phyloP scores from a whole-genome alignment of 345 rosid genomes.

The Mercurialis annua region DNA sequence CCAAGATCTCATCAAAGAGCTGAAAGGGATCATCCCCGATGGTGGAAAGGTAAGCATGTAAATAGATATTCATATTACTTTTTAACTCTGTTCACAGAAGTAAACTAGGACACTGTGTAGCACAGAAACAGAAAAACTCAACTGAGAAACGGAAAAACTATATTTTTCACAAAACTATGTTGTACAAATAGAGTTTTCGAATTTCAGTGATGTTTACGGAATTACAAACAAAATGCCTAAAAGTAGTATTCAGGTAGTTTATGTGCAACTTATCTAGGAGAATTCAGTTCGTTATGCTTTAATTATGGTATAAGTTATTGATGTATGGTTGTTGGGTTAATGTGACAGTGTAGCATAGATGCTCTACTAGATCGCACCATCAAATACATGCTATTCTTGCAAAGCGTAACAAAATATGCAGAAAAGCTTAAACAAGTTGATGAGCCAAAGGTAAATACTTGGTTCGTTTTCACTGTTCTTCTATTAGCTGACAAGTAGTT shows the following conservation, averaged over 20 bases:
- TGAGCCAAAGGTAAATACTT: constrained; percentile 56
- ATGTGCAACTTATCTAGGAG: too few species aligned
- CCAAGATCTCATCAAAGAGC: constrained; percentile 87
- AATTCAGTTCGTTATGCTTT: too few species aligned
- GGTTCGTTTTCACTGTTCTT: constrained; percentile 5
- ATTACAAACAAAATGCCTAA: too few species aligned
- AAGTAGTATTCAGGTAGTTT: too few species aligned
- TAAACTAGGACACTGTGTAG: too few species aligned
- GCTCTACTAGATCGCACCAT: constrained; percentile 73
- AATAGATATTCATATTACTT: too few species aligned
- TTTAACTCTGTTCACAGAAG: too few species aligned
- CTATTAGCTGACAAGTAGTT: background rate
- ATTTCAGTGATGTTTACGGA: too few species aligned
- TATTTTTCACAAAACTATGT: too few species aligned
- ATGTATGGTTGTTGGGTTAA: constrained; percentile 12
- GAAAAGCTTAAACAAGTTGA: constrained; percentile 67
- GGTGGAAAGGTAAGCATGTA: constrained; percentile 74
- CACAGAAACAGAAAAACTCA: too few species aligned
- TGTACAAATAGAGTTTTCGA: too few species aligned
- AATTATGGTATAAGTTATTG: background rate
- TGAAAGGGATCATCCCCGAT: constrained; percentile 80
- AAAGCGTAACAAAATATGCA: constrained; percentile 70
- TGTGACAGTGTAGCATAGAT: constrained; percentile 83
- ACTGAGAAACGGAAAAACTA: too few species aligned
- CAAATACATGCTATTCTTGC: constrained; percentile 86